phyloP scores from a whole-genome alignment of 169 alveolate species.

The Eimeria brunetti region DNA sequence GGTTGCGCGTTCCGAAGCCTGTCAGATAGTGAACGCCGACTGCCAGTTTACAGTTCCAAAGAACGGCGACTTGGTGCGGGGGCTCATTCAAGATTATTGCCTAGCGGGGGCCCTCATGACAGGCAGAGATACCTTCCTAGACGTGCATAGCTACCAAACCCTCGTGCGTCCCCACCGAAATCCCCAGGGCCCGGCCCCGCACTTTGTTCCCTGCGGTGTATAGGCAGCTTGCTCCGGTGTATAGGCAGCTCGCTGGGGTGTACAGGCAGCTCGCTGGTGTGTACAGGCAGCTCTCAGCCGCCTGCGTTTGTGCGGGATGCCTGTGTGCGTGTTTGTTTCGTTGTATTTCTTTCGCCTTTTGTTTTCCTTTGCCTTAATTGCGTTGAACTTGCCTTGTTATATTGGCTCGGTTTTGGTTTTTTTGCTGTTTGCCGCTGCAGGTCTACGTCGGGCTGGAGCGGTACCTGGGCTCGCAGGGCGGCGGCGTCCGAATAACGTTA shows the following conservation, averaged over 20 bases:
- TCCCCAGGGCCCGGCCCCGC: too few species aligned
- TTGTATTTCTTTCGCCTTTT: too few species aligned
- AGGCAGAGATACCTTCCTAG: slow-evolving; percentile 95
- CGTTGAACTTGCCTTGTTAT: background rate
- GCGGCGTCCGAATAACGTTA: background rate
- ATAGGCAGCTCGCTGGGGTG: slow-evolving; percentile 12
- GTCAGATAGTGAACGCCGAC: slow-evolving; percentile 96
- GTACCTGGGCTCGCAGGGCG: slow-evolving; percentile 1
- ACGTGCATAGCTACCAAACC: slow-evolving; percentile 92
- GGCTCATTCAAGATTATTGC: slow-evolving; percentile 98
- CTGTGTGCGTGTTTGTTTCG: background rate
- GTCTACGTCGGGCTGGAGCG: slow-evolving; percentile 46
- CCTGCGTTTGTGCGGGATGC: background rate
- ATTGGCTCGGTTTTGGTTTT: background rate
- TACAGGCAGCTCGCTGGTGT: slow-evolving; percentile 1
- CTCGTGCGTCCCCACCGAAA: slow-evolving; percentile 81
- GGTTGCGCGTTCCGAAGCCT: slow-evolving; percentile 98
- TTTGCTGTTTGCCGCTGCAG: background rate
- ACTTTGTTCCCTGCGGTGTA: background rate
- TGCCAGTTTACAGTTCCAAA: slow-evolving; percentile 98
- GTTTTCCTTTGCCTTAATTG: background rate
- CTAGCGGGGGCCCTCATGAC: slow-evolving; percentile 97
- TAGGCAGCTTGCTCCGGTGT: background rate
- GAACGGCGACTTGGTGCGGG: slow-evolving; percentile 98
- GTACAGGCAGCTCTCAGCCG: background rate